Base-by-base conservation (phyloP, 352 stramenopile genomes). In the Pythium graminicola region DNA sequence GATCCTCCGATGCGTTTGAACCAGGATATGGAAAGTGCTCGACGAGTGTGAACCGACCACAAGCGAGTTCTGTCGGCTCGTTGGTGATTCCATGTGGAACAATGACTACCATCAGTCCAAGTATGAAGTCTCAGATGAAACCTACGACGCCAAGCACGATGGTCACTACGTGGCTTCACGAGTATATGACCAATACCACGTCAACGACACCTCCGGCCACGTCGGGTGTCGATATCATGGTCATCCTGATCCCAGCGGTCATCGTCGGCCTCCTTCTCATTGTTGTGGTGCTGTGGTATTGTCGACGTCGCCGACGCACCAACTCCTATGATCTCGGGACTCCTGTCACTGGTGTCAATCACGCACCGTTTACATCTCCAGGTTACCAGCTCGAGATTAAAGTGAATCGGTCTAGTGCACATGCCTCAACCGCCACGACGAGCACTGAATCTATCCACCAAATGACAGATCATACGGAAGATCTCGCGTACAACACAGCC, bases 401-500 rank as follows among this genome's bases (percentile, higher is more conserved):
- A 7, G 7, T 35, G 29, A 35, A 13, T 7, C 7, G 7, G 29
- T 35, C 29, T 7, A 35, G 29, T 35, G 7, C 29, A 35, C 29
- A 35, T 35, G 7, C 13, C 29, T 13, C 29, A 13, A 35, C 29
- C 7, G 29, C 29, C 7, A 35, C 29, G 13, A 35, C 29, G n/a
- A n/a, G n/a, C n/a, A n/a, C n/a, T n/a, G n/a, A n/a, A n/a, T n/a
- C n/a, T n/a, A n/a, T n/a, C n/a, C n/a, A n/a, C n/a, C n/a, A n/a
- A n/a, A n/a, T n/a, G n/a, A n/a, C n/a, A n/a, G n/a, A n/a, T n/a
- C n/a, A n/a, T n/a, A n/a, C n/a, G n/a, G n/a, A n/a, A n/a, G 17
- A 50, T 75, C 29, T n/a, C 54, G 0, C 42, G 53, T 35, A 7
- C 29, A 35, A 35, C 29, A 7, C 29, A 35, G 13, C 13, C 29